phyloP scores from a whole-genome alignment of 2,329 filamentous ascomycete genomes.

The Claviceps purpurea region DNA sequence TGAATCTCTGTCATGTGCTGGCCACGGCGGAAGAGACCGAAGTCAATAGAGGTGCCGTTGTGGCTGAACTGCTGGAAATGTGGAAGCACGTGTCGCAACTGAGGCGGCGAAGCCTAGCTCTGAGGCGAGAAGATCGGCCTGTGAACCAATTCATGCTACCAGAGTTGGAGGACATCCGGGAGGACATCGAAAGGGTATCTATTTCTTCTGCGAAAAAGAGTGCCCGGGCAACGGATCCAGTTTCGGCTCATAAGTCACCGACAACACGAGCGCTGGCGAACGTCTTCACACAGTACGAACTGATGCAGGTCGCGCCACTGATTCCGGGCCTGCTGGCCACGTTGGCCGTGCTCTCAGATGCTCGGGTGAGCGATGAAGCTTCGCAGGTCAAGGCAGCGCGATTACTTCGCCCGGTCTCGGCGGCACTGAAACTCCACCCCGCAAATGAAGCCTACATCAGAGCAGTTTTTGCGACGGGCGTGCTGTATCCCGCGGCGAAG shows the following conservation, averaged over 20 bases:
- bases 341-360: slow-evolving; percentile 18
- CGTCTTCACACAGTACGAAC: slow-evolving; percentile 19
- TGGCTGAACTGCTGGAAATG: slow-evolving; percentile 19
- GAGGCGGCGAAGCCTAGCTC: slow-evolving; percentile 15
- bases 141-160: slow-evolving; percentile 18
- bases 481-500: slow-evolving; percentile 10
- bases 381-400: slow-evolving; percentile 13
- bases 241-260: slow-evolving; percentile 1
- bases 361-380: slow-evolving; percentile 6
- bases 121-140: neutral
- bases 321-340: slow-evolving; percentile 21
- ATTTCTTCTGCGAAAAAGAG: neutral
- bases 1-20: slow-evolving; percentile 18
- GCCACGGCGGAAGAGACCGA: slow-evolving; percentile 7
- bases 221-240: neutral
- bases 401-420: slow-evolving; percentile 15
- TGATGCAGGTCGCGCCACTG: slow-evolving; percentile 12
- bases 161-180: slow-evolving; percentile 14
- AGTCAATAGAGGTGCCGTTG: slow-evolving; percentile 8
- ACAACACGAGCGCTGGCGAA: slow-evolving; percentile 14
- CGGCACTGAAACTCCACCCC: slow-evolving; percentile 10
- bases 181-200: slow-evolving; percentile 5
- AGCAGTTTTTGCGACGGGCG: slow-evolving; percentile 8
- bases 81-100: slow-evolving; percentile 26
- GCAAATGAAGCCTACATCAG: slow-evolving; percentile 11